These are phyloP conservation scores for Pythium brassicae DNA, from an alignment of 352 stramenopile genomes.

Conservation along the genomic window DNA sequence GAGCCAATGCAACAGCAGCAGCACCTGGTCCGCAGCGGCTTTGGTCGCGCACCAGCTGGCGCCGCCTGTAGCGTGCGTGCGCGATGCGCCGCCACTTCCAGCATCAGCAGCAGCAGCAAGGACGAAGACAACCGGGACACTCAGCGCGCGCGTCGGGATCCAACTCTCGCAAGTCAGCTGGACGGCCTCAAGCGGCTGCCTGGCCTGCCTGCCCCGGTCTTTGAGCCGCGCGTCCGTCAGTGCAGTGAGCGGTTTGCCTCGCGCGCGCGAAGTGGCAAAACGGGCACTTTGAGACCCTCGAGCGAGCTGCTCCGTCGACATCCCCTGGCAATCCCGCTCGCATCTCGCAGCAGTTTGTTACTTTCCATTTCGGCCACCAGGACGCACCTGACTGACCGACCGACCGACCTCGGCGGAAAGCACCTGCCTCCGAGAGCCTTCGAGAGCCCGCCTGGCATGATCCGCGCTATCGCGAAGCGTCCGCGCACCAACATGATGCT, in stretches of 20 bases:
- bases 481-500: conserved; percentile 3
- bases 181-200: too few relatives aligned
- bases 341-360: conserved; percentile 4
- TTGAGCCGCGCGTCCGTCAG: not conserved
- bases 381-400: conserved; percentile 3
- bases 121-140: too few relatives aligned
- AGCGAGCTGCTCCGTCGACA: too few relatives aligned
- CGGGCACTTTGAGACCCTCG: too few relatives aligned
- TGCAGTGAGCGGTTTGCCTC: not conserved
- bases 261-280: not conserved
- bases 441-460: conserved; percentile 4
- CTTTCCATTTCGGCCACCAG: conserved; percentile 17
- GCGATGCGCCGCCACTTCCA: not conserved
- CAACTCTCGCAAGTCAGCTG: not conserved
- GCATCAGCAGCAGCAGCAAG: too few relatives aligned
- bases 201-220: not conserved
- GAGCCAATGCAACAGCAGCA: not conserved
- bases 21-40: not conserved
- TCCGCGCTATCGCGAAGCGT: conserved; percentile 9
- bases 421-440: not conserved
- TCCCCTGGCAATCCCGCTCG: too few relatives aligned
- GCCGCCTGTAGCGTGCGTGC: not conserved
- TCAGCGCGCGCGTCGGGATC: not conserved
- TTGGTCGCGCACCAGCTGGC: not conserved
- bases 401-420: not conserved